These are phyloP conservation scores for Pilasporangium apinafurcum DNA, from an alignment of 352 stramenopile species.

Conservation along the genomic window DNA sequence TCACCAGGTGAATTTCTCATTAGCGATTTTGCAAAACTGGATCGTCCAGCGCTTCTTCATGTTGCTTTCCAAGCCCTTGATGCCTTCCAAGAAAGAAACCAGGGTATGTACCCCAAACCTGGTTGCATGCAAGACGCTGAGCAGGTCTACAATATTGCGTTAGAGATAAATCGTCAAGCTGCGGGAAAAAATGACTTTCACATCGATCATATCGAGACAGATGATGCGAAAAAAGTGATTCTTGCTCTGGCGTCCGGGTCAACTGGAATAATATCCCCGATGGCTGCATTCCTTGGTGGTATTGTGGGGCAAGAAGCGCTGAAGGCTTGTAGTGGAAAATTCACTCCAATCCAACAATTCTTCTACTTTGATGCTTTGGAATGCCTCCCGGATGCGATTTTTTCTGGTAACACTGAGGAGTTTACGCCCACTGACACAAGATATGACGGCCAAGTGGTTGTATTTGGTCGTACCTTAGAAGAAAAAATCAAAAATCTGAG, in stretches of 20 bases:
- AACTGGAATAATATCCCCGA: slow-evolving; percentile 91
- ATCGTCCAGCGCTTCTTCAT: slow-evolving; percentile 88
- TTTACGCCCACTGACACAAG: slow-evolving; percentile 63
- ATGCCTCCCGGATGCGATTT: slow-evolving; percentile 87
- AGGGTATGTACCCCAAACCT: slow-evolving; percentile 78
- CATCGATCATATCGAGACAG: slow-evolving; percentile 53
- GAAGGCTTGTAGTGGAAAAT: slow-evolving; percentile 99
- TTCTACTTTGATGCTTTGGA: slow-evolving; percentile 99
- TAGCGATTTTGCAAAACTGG: slow-evolving; percentile 98
- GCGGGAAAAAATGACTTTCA: slow-evolving; percentile 53
- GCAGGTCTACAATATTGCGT: slow-evolving; percentile 79
- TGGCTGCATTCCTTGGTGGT: slow-evolving; percentile 96
- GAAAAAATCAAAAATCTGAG: slow-evolving; percentile 82
- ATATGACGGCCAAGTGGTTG: slow-evolving; percentile 92
- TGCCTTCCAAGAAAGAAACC: slow-evolving; percentile 71
- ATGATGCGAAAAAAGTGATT: slow-evolving; percentile 73
- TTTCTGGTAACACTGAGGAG: slow-evolving; percentile 31
- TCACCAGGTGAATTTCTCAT: slow-evolving; percentile 95
- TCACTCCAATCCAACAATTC: slow-evolving; percentile 98
- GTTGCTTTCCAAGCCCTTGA: slow-evolving; percentile 87
- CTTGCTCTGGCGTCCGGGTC: slow-evolving; percentile 80
- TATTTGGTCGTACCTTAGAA: slow-evolving; percentile 84
- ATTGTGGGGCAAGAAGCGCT: slow-evolving; percentile 97
- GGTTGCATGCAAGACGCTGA: slow-evolving; percentile 81
- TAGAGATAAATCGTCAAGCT: slow-evolving; percentile 70